These are phyloP conservation scores for Glycine soja DNA, from an alignment of 306 rosid species.

Conservation along the genomic window DNA sequence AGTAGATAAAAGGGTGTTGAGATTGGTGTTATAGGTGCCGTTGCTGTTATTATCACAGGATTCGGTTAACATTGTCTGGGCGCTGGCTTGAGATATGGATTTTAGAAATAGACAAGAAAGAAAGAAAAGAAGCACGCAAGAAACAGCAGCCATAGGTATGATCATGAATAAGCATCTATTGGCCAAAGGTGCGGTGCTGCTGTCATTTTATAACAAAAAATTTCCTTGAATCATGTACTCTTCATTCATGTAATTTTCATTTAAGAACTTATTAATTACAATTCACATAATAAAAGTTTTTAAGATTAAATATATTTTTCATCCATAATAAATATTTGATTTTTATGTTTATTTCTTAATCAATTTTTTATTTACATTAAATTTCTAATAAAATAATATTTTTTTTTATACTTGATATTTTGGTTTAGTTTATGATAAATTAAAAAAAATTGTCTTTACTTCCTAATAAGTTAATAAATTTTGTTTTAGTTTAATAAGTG, in stretches of 20 bases:
- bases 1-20: constrained; percentile 13
- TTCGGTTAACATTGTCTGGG: background rate
- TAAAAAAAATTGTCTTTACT: no score
- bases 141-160: background rate
- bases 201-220: background rate
- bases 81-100: background rate
- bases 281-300: no score
- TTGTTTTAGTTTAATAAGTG: no score
- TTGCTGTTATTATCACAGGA: background rate
- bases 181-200: background rate
- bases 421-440: no score
- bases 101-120: background rate
- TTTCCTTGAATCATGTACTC: background rate
- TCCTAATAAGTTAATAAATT: no score
- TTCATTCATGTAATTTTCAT: background rate
- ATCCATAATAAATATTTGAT: no score
- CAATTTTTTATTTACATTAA: no score
- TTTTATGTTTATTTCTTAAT: no score
- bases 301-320: no score
- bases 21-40: background rate
- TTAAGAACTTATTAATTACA: no score
- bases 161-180: background rate
- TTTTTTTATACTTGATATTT: no score
- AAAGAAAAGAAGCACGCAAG: background rate
- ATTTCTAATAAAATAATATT: no score